Conservation (phyloP, 1,284 basidiomycete genomes). For the Austroboletus novae-zelandiae region DNA sequence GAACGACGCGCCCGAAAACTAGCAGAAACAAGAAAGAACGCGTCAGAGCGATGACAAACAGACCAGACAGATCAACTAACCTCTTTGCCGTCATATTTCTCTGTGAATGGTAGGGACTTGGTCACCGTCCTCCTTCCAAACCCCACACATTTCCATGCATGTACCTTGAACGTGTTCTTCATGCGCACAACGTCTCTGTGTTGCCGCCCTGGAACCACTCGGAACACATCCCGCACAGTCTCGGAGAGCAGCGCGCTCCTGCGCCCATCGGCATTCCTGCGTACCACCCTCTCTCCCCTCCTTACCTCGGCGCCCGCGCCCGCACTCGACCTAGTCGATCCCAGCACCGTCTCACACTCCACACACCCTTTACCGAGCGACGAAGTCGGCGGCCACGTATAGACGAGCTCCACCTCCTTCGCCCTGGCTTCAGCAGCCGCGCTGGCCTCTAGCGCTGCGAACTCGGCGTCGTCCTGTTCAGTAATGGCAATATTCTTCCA, state of each 20-base stretch:
- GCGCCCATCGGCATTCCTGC: no score
- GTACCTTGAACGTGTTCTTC: background rate
- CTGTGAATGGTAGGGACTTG: no score
- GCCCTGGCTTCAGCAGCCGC: slow-evolving; percentile 4
- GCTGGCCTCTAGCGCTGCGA: background rate
- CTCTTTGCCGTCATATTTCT: no score
- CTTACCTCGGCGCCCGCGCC: background rate
- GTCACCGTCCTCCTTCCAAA: no score
- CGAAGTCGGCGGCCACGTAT: slow-evolving; percentile 24
- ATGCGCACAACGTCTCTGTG: background rate
- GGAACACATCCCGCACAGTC: background rate
- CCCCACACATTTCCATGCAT: background rate
- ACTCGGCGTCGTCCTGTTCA: slow-evolving; percentile 27
- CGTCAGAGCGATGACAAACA: no score
- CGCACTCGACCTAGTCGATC: background rate
- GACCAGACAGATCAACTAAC: no score
- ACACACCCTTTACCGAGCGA: background rate
- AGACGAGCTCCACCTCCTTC: slow-evolving; percentile 8
- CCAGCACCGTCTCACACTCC: slow-evolving; percentile 1
- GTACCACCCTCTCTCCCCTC: no score
- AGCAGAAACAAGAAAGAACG: no score
- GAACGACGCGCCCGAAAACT: no score
- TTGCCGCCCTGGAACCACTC: background rate
- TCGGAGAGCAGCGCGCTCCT: no score
- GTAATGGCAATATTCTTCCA: slow-evolving; percentile 32